Conservation (phyloP, 2,329 filamentous ascomycete genomes). For the Pseudocercospora crystallina region DNA sequence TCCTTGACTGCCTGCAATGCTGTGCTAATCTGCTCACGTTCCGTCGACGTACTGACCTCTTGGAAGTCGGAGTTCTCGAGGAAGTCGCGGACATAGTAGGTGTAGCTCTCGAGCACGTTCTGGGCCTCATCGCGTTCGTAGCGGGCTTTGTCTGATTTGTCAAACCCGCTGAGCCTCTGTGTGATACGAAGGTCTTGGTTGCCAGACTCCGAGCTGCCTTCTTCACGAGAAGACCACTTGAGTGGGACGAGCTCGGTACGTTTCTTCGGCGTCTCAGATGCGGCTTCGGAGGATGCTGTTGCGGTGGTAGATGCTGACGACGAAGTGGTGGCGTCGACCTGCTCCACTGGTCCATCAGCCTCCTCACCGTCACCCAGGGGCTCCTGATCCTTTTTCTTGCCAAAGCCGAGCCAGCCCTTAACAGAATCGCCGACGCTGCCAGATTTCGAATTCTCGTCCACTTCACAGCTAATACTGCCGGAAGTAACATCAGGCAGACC, state of each 20-base stretch:
- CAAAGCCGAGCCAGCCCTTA: constrained; percentile 94
- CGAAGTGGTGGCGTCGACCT: constrained; percentile 35
- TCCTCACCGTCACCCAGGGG: constrained; percentile 60
- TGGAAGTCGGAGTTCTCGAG: constrained; percentile 75
- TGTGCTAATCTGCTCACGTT: constrained; percentile 66
- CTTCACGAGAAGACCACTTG: constrained; percentile 43
- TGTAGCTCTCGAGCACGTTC: constrained; percentile 91
- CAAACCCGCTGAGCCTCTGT: constrained; percentile 74
- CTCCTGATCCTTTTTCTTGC: constrained; percentile 82
- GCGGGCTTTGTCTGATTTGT: constrained; percentile 77
- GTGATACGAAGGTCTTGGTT: constrained; percentile 62
- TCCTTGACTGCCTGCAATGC: constrained; percentile 71
- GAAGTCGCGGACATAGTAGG: constrained; percentile 83
- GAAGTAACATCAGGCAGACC: constrained; percentile 77
- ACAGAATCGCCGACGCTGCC: constrained; percentile 87
- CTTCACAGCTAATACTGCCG: constrained; percentile 81
- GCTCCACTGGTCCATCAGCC: constrained; percentile 49
- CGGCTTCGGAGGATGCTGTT: constrained; percentile 48
- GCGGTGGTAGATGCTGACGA: constrained; percentile 36
- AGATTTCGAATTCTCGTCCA: constrained; percentile 68
- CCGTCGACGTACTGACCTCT: constrained; percentile 65
- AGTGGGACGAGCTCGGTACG: constrained; percentile 55
- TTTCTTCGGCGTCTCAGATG: constrained; percentile 48
- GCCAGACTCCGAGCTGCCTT: constrained; percentile 57
- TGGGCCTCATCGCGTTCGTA: constrained; percentile 78